Evolutionary conservation across 164 flowering plant genomes (phyloP), one percentile per base, ranked within the genome.

Genomic region (Tinospora cordifolia): DNA sequence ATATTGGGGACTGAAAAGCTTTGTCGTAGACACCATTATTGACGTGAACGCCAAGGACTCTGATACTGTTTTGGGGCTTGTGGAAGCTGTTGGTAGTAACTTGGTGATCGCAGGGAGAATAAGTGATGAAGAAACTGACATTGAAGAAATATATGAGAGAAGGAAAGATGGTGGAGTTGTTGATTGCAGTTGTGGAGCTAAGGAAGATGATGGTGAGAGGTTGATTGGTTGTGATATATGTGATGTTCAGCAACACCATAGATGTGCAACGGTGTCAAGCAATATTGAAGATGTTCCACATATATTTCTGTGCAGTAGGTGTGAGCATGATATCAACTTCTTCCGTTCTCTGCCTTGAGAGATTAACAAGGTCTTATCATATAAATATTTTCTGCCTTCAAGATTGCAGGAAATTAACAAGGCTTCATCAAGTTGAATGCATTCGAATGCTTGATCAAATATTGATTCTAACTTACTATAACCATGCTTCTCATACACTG

Each of bases 201-300:
- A 79, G 69, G 87, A 82, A 9, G 97, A 94, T 47, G 97, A 94
- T 71, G 99, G 99, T 0, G 97, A 94, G 47, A 44, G 87, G 73
- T 83, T 89, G 92, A 78, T 92, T 5, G 71, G 82, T 0, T 94
- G 99, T 70, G 97, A 92, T 73, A 84, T 92, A 19, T 94, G 99
- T 68, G 97, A 90, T 66, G 88, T 86, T 63, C 83, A 91, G 90
- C 95, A 90, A 69, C 99, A 94, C 66, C 87, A 82, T 1, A 77
- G 92, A 11, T 94, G 99, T 76, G 90, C 81, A 63, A 62, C 75
- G 30, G 80, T 90, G 5, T 83, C 59, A n/a, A 51, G 86, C 0
- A 77, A 81, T 44, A 58, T 67, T 68, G 87, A 86, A 51, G 86
- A 85, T 64, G 69, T 85, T 67, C 93, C 98, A 0, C 76, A 63